A percentile compares a stretch with the other conserved stretches of the same genome.
phyloP scores from a whole-genome alignment of 73 alveolate species.

The Paramecium octaurelia region DNA sequence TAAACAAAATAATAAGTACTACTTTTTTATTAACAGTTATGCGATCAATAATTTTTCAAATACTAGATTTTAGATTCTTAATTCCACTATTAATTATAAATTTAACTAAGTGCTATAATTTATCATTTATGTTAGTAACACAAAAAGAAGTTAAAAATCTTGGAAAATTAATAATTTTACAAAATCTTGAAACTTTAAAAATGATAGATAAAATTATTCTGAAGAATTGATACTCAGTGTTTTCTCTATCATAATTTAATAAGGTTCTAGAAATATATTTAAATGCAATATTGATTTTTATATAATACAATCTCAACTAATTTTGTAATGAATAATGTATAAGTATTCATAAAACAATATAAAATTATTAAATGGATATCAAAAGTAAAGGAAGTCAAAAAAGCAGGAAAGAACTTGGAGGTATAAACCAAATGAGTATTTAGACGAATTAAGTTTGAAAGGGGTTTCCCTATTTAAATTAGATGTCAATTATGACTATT shows the following conservation, averaged over 20 bases:
- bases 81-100: too few relatives aligned
- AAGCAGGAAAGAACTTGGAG: conserved; percentile 15
- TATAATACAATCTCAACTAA: neutral
- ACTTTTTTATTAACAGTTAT: too few relatives aligned
- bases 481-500: conserved; percentile 60
- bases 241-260: neutral
- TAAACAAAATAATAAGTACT: too few relatives aligned
- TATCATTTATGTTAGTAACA: too few relatives aligned
- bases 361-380: neutral
- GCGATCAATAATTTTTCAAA: too few relatives aligned
- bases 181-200: too few relatives aligned
- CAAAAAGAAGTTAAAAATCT: too few relatives aligned
- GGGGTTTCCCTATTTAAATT: conserved; percentile 51
- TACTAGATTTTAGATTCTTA: too few relatives aligned
- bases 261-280: neutral
- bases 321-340: neutral
- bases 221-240: too few relatives aligned
- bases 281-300: neutral
- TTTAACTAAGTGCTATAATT: too few relatives aligned
- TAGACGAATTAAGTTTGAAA: conserved; percentile 52
- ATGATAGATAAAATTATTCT: too few relatives aligned
- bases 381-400: conserved; percentile 44
- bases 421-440: neutral
- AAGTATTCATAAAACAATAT: neutral
- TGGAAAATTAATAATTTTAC: too few relatives aligned